A percentile compares a stretch with the other conserved stretches of the same genome.
These are phyloP conservation scores for Tanozyma kutaoensis DNA, from an alignment of 805 yeast species.

Conservation along the genomic window DNA sequence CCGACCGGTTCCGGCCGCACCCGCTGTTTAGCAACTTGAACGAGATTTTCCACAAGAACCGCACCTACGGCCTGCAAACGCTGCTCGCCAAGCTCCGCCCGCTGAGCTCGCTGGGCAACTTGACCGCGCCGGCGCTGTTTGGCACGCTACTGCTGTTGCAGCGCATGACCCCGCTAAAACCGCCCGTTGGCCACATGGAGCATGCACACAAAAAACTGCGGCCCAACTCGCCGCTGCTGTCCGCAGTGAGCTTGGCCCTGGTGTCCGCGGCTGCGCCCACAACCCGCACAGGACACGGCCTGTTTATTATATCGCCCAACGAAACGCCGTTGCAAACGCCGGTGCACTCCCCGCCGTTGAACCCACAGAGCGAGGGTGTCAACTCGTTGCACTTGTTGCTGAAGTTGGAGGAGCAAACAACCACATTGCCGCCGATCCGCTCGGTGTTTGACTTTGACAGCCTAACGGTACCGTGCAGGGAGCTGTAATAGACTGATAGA, in stretches of 20 bases:
- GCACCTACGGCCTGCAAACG: conserved; percentile 8
- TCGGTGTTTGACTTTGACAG: conserved; percentile 23
- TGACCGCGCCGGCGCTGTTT: conserved; percentile 2
- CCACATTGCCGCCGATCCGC: conserved; percentile 28
- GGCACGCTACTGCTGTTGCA: conserved; percentile 9
- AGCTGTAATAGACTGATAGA: no score
- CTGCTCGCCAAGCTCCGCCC: conserved; percentile 11
- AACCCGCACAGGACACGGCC: conserved; percentile 5
- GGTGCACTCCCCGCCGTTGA: conserved; percentile 32
- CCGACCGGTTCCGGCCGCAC: no score
- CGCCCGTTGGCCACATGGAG: conserved; percentile 1
- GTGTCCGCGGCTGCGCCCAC: neutral
- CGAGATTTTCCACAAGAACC: conserved; percentile 17
- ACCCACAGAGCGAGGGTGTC: conserved; percentile 10
- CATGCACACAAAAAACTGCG: no score
- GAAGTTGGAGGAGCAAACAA: conserved; percentile 14
- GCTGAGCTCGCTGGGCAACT: conserved; percentile 7
- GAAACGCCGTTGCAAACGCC: conserved; percentile 40
- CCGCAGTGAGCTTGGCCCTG: no score
- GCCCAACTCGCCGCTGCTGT: no score
- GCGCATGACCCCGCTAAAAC: conserved; percentile 31
- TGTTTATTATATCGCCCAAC: conserved; percentile 19
- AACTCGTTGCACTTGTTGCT: conserved; percentile 11
- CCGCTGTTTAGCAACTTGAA: conserved; percentile 19
- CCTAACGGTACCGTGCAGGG: no score